Conservation (phyloP, 2,329 filamentous ascomycete species). For the Madurella fahalii region DNA sequence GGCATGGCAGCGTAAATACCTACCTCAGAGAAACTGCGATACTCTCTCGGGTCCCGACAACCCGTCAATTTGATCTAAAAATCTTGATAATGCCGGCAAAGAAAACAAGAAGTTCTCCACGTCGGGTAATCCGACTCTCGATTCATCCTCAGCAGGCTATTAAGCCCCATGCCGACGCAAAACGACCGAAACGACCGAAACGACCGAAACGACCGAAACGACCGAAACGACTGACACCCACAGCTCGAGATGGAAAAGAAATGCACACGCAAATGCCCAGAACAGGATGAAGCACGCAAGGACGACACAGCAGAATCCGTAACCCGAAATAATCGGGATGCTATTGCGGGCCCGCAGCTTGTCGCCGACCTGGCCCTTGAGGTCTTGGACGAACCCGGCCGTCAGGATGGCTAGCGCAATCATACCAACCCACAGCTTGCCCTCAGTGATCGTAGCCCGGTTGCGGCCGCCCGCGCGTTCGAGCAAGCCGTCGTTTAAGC, state of each 20-base stretch:
- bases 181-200: no score
- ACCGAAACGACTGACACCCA: not conserved
- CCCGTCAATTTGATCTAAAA: no score
- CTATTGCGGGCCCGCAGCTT: conserved; percentile 26
- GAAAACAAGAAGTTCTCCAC: conserved; percentile 1
- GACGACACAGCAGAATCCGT: conserved; percentile 23
- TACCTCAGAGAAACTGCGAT: no score
- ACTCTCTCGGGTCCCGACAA: no score
- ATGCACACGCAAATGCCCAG: conserved; percentile 24
- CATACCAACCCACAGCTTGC: conserved; percentile 30
- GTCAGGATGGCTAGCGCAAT: conserved; percentile 31
- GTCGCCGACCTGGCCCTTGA: conserved; percentile 35
- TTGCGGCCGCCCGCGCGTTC: conserved; percentile 7
- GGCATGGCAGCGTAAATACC: no score
- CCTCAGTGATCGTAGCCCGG: not conserved
- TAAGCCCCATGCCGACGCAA: not conserved
- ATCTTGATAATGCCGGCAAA: not conserved
- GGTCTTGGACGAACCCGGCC: conserved; percentile 38
- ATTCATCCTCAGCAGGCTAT: not conserved
- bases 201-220: no score
- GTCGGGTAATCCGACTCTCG: conserved; percentile 2
- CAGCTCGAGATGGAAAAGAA: conserved; percentile 18
- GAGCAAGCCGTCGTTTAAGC: conserved; percentile 20
- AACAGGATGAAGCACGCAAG: conserved; percentile 24
- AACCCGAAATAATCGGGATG: conserved; percentile 29